Percentiles rank a stretch among this genome's conserved stretches.
phyloP scores from a whole-genome alignment of 805 yeast genomes.

The Kazachstania viticola region DNA sequence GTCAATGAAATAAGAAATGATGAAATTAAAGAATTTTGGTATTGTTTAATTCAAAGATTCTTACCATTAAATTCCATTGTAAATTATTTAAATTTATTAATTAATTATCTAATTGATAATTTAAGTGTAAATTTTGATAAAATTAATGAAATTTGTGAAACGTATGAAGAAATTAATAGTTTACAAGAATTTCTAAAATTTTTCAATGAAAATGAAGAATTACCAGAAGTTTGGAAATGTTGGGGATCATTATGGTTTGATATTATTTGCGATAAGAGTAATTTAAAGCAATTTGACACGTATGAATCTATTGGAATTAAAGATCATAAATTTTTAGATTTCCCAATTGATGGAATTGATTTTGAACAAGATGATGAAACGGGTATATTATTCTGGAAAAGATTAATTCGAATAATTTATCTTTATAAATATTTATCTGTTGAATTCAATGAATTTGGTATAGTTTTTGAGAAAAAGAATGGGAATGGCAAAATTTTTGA shows the following conservation, averaged over 20 bases:
- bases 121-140: slow-evolving; percentile 8
- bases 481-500: slow-evolving; percentile 9
- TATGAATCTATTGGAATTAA: slow-evolving; percentile 45
- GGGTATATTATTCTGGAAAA: slow-evolving; percentile 26
- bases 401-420: slow-evolving; percentile 22
- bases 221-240: slow-evolving; percentile 73
- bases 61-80: slow-evolving; percentile 63
- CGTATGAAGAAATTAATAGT: slow-evolving; percentile 12
- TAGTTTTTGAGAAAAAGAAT: slow-evolving; percentile 16
- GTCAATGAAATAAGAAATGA: slow-evolving; percentile 19
- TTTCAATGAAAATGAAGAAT: slow-evolving; percentile 47
- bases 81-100: slow-evolving; percentile 48
- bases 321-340: slow-evolving; percentile 44
- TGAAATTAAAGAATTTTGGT: slow-evolving; percentile 20
- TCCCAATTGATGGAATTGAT: slow-evolving; percentile 52
- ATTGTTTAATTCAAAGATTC: slow-evolving; percentile 32
- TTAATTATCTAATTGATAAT: slow-evolving; percentile 26
- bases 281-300: slow-evolving; percentile 25
- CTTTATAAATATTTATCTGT: too few species aligned
- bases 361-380: slow-evolving; percentile 30
- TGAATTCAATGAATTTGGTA: too few species aligned
- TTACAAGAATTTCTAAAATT: slow-evolving; percentile 34
- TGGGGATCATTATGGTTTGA: slow-evolving; percentile 84
- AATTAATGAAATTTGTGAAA: slow-evolving; percentile 15
- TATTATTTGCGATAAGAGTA: slow-evolving; percentile 36